These are phyloP conservation scores for Arabidopsis lyrata DNA, from an alignment of 441 rosid species.

Conservation along the genomic window DNA sequence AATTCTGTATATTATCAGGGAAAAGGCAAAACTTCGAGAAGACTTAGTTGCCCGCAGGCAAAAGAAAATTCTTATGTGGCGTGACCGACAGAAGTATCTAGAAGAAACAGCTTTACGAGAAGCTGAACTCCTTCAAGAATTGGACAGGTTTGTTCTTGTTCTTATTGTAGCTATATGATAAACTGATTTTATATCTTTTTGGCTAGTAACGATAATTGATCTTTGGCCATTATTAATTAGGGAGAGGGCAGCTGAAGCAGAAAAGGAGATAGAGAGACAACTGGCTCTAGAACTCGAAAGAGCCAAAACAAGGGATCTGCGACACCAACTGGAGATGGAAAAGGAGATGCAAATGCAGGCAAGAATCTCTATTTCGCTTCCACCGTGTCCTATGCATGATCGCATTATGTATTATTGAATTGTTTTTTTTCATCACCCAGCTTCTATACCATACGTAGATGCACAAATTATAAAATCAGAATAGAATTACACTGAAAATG, in stretches of 20 bases:
- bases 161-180: constrained; percentile 31
- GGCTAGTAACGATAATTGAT: not conserved
- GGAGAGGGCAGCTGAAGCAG: constrained; percentile 75
- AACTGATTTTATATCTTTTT: constrained; percentile 11
- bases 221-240: constrained; percentile 45
- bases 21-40: constrained; percentile 69
- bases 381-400: not conserved
- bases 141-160: constrained; percentile 64
- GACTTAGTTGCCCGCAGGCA: constrained; percentile 69
- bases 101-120: constrained; percentile 79
- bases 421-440: not conserved
- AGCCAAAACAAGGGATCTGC: constrained; percentile 80
- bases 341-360: constrained; percentile 88
- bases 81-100: constrained; percentile 68
- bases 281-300: constrained; percentile 75
- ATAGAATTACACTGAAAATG: not conserved
- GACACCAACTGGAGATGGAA: constrained; percentile 82
- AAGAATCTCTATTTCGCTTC: constrained; percentile 31
- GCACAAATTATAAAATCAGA: not conserved
- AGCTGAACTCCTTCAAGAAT: constrained; percentile 74
- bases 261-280: constrained; percentile 86
- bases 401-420: not conserved
- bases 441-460: not conserved
- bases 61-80: constrained; percentile 69
- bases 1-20: constrained; percentile 50